phyloP scores from a whole-genome alignment of 2,329 filamentous ascomycete genomes.

The Emericellopsis atlantica region DNA sequence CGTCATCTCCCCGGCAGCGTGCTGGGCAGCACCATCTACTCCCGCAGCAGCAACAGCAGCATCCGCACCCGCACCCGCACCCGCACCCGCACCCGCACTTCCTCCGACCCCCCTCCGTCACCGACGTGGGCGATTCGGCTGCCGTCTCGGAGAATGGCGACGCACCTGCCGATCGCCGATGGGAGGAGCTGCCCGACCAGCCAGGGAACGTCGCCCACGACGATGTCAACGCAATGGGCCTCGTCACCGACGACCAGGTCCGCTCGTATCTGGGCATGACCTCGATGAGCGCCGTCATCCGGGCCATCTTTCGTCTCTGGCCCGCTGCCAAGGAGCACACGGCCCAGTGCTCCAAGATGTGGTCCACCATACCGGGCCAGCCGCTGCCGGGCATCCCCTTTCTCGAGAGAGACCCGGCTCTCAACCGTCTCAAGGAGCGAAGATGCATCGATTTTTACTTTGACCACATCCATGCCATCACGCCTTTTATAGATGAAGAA shows the following conservation, averaged over 20 bases:
- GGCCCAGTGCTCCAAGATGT: conserved; percentile 10
- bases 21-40: conserved; percentile 1
- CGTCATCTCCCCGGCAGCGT: neutral
- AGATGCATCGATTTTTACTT: conserved; percentile 48
- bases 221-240: conserved; percentile 17
- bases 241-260: conserved; percentile 39
- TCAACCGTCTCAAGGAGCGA: conserved; percentile 14
- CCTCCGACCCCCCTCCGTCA: neutral
- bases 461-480: conserved; percentile 45
- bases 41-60: neutral
- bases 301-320: conserved; percentile 35
- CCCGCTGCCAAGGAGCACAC: conserved; percentile 15
- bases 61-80: neutral
- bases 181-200: conserved; percentile 14
- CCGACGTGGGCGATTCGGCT: conserved; percentile 9
- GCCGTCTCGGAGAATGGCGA: conserved; percentile 14
- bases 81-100: neutral
- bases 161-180: conserved; percentile 12
- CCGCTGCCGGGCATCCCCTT: conserved; percentile 19
- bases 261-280: conserved; percentile 53
- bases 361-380: conserved; percentile 10
- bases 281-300: conserved; percentile 48
- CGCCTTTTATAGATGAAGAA: conserved; percentile 46
- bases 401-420: conserved; percentile 27
- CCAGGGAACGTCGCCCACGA: conserved; percentile 11